These are phyloP conservation scores for Camellia sinensis DNA, from an alignment of 148 eudicot species.

Conservation along the genomic window DNA sequence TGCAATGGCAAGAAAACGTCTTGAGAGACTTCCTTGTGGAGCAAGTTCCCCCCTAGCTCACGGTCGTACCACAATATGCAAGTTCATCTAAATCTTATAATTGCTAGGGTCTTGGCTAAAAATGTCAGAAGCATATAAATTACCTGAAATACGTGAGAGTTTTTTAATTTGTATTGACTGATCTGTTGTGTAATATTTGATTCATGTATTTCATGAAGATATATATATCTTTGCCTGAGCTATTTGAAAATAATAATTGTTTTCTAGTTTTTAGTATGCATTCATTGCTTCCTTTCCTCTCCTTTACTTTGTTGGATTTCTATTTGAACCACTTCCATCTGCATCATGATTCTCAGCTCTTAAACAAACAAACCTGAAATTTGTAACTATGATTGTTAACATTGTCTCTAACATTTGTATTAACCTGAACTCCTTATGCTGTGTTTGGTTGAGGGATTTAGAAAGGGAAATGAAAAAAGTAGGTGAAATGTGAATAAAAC, in stretches of 20 bases:
- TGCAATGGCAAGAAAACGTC: constrained; percentile 98
- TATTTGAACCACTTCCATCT: not conserved
- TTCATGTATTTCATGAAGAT: not conserved
- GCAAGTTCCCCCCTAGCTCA: constrained; percentile 99
- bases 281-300: not conserved
- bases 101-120: not conserved
- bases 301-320: not conserved
- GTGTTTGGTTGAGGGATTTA: too few relatives aligned
- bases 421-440: constrained; percentile 10
- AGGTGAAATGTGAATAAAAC: too few relatives aligned
- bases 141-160: not conserved
- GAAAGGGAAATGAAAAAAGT: too few relatives aligned
- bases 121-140: not conserved
- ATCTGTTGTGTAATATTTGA: not conserved
- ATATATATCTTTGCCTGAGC: not conserved
- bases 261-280: constrained; percentile 1
- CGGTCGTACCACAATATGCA: constrained; percentile 89
- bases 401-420: not conserved
- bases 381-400: not conserved
- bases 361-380: not conserved
- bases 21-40: constrained; percentile 98
- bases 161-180: not conserved
- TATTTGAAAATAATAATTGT: not conserved
- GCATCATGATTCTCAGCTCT: not conserved
- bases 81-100: not conserved